Base-by-base conservation (phyloP, 2,329 filamentous ascomycete genomes). In the Nemania sp. region DNA sequence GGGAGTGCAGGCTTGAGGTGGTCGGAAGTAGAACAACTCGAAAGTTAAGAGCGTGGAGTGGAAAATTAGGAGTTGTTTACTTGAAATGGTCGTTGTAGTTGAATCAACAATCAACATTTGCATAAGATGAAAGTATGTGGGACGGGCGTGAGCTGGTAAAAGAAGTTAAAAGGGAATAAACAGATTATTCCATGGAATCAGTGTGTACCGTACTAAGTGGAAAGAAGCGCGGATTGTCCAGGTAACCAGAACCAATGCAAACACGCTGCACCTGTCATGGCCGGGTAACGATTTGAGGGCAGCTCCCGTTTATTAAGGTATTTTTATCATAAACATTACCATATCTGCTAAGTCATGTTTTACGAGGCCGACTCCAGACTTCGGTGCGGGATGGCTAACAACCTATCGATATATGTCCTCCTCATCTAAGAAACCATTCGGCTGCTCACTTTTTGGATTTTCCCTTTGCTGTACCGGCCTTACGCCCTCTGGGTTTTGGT, bases 391-490 rank as follows among this genome's bases (percentile, higher is more conserved):
- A 13, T 20, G 18, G 18, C 21, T 21, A 32, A 40, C 17, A 15
- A 17, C 10, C 47, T 12, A 42, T 39, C 18, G 45, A 52, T 54
- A 45, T 52, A 47, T 37, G 47, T 42, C 46, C 56, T 42, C 17
- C 29, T 54, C 15, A 18, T 17, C 4, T 46, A 58, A 46, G 21
- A 55, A 54, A 48, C 47, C 37, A 42, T 40, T 29, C 20, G 12
- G 47, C 34, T 18, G 20, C 60, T 72, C 56, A 74, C 65, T 73
- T 73, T 59, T 72, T 73, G 39, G 66, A 66, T 64, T 72, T 74
- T 43, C 65, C 66, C 47, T 72, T 73, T 17, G 65, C 63, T 45
- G 52, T 65, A 51, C 63, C 55, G 18, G 67, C 66, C 48, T 72
- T 73, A 42, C 64, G 60, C 37, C 68, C 68, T 10, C 32, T 65